Evolutionary conservation across 139 green algal genomes (phyloP).

Genomic region (Edaphochlamys debaryana): DNA sequence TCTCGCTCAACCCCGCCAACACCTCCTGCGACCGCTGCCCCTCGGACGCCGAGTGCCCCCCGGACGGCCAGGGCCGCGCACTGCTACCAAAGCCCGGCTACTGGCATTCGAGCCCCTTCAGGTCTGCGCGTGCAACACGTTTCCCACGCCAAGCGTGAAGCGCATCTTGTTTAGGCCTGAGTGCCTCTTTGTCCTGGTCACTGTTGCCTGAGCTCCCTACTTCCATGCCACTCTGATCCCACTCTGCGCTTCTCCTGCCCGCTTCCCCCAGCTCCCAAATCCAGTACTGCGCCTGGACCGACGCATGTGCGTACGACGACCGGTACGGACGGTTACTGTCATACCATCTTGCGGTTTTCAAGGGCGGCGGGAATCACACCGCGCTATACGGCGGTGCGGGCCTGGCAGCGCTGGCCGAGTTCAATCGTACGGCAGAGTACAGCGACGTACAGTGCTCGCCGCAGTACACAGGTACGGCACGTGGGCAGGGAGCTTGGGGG

Average conservation of each 20-base stretch:
- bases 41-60: conserved; percentile 1
- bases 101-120: conserved; percentile 15
- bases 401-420: neutral
- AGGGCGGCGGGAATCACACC: neutral
- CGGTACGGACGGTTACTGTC: neutral
- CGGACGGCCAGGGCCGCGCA: neutral
- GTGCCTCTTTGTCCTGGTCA: too few relatives aligned
- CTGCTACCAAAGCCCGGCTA: neutral
- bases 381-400: neutral
- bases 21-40: conserved; percentile 20
- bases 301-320: neutral
- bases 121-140: neutral
- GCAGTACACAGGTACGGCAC: neutral
- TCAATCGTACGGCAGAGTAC: neutral
- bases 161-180: too few relatives aligned
- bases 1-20: neutral
- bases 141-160: too few relatives aligned
- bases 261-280: neutral
- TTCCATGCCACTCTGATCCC: too few relatives aligned
- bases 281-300: neutral
- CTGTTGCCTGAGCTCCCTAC: too few relatives aligned
- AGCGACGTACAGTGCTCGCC: neutral
- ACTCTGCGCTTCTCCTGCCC: too few relatives aligned
- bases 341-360: neutral
- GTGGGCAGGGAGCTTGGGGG: too few relatives aligned